phyloP scores from a whole-genome alignment of 192 early-diverging fungal genomes.

The Umbelopsis vinacea region DNA sequence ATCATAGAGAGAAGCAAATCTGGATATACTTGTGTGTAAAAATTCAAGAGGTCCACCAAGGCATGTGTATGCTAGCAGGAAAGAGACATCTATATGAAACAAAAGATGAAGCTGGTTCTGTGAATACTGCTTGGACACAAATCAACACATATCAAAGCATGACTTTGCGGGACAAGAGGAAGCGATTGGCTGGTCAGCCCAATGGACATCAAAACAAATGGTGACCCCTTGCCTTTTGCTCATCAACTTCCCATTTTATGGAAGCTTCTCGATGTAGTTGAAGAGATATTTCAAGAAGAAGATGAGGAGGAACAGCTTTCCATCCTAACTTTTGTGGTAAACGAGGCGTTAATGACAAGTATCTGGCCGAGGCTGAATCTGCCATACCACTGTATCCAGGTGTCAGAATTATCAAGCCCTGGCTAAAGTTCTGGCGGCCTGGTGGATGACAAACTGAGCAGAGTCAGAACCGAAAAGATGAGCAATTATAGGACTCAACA shows the following conservation, averaged over 20 bases:
- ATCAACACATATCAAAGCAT: slow-evolving; percentile 31
- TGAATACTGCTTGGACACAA: slow-evolving; percentile 30
- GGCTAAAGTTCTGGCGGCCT: slow-evolving; percentile 16
- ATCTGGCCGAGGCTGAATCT: background rate
- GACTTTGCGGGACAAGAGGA: slow-evolving; percentile 32
- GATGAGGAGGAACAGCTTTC: background rate
- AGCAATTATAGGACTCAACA: background rate
- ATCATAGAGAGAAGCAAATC: background rate
- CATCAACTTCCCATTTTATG: slow-evolving; percentile 1
- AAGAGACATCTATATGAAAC: background rate
- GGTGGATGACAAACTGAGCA: background rate
- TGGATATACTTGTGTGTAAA: background rate
- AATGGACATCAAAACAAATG: background rate
- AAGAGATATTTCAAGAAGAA: background rate
- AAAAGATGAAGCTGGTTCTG: background rate
- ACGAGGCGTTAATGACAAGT: slow-evolving; percentile 5
- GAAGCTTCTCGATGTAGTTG: background rate
- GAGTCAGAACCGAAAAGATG: slow-evolving; percentile 17
- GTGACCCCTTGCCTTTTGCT: background rate
- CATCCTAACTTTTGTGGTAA: slow-evolving; percentile 11
- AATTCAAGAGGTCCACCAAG: background rate
- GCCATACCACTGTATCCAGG: slow-evolving; percentile 15
- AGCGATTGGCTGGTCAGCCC: background rate
- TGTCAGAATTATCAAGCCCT: slow-evolving; percentile 2
- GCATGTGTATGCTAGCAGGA: background rate